These are phyloP conservation scores for Fraxinus xanthoxyloides DNA, from an alignment of 305 asterid species.

Conservation along the genomic window DNA sequence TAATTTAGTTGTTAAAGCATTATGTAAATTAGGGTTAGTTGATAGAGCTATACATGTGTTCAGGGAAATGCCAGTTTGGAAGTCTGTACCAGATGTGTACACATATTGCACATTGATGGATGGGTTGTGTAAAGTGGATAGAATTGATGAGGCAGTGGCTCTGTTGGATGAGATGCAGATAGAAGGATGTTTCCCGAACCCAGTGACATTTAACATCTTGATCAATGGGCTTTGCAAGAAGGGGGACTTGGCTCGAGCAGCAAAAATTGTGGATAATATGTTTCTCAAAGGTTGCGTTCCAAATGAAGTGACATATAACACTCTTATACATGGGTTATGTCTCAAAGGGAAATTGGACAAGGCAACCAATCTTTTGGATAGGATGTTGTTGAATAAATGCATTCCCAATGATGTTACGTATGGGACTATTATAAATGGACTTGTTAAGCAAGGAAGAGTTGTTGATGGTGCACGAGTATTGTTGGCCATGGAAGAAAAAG, in stretches of 20 bases:
- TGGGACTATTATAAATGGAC: slow-evolving; percentile 79
- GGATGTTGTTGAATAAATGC: slow-evolving; percentile 65
- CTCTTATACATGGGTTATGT: slow-evolving; percentile 85
- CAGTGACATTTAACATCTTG: slow-evolving; percentile 69
- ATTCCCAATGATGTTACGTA: slow-evolving; percentile 74
- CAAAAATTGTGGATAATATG: slow-evolving; percentile 82
- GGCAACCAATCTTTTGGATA: slow-evolving; percentile 65
- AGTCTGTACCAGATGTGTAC: slow-evolving; percentile 66
- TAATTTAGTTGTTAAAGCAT: slow-evolving; percentile 73
- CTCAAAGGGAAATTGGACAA: slow-evolving; percentile 80
- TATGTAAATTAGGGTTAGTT: slow-evolving; percentile 57
- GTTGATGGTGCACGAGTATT: slow-evolving; percentile 58
- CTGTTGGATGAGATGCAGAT: slow-evolving; percentile 95
- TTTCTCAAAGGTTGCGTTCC: slow-evolving; percentile 85
- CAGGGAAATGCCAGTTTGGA: slow-evolving; percentile 60
- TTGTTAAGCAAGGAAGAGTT: slow-evolving; percentile 68
- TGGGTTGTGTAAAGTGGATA: slow-evolving; percentile 80
- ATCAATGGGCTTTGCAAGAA: slow-evolving; percentile 81
- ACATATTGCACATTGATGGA: slow-evolving; percentile 97
- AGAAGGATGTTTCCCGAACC: slow-evolving; percentile 73
- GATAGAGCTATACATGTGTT: slow-evolving; percentile 61
- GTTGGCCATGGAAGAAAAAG: slow-evolving; percentile 72
- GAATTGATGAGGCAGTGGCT: slow-evolving; percentile 81
- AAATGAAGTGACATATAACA: slow-evolving; percentile 87
- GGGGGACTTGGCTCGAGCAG: slow-evolving; percentile 78